Evolutionary conservation across 2,329 filamentous ascomycete genomes (phyloP), one percentile per base, ranked within the genome.

Genomic region (Metarhizium humberi): DNA sequence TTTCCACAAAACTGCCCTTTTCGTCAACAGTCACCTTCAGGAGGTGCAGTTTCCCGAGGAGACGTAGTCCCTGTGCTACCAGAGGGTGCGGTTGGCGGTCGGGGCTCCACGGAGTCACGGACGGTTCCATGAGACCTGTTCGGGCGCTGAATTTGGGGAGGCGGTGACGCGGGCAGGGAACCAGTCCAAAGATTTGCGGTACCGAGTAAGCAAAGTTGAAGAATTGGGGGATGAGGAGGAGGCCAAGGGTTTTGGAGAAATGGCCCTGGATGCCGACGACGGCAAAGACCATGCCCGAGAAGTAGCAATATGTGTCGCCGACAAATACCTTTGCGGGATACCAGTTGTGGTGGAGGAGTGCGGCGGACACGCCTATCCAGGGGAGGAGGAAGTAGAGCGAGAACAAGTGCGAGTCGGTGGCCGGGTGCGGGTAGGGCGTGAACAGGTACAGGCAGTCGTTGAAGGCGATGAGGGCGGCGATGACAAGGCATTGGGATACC

Each of bases 221-320:
- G 64, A 95, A 88, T 73, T 99, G 94, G 14, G 94, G 94, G 43
- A 96, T 79, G 62, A 99, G 87, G 8, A 99, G 79, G 52, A 99
- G 81, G 55, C 96, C 81, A 49, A 99, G 80, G 1, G 94, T 99
- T 75, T 99, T 99, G 76, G 89, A 95, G 75, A 99, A 99, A 75
- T 99, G 94, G 29, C 94, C 94, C 53, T 96, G 80, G 66, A 99
- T 97, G 60, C 90, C 91, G 61, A 97, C 94, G 48, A 96, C 92
- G 54, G 92, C 94, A 69, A 99, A 99, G 43, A 97, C 89, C 91
- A 99, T 99, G 62, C 94, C 94, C 0, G 94, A 94, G 71, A 99
- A 96, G 75, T 99, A 99, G 79, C 94, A 99, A 79, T 97, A 99
- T 4, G 94, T 99, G 72, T 99, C 94, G 55, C 94, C 94, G 10